These are phyloP conservation scores for Lichtheimia corymbifera DNA, from an alignment of 371 early-diverging fungal species.

Conservation along the genomic window DNA sequence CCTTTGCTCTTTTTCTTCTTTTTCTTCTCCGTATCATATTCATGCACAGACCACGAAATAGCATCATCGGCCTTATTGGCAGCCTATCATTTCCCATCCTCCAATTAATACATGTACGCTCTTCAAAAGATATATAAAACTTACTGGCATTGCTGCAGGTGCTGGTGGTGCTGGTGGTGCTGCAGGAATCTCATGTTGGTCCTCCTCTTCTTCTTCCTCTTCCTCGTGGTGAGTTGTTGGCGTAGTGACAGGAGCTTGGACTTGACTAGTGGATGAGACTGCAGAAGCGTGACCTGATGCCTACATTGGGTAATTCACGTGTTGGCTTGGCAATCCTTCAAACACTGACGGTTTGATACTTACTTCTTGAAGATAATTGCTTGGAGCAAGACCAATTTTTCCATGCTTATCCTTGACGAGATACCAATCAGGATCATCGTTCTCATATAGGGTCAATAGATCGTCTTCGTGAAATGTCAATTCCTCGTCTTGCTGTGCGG, in stretches of 20 bases:
- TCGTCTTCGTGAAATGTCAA: conserved; percentile 76
- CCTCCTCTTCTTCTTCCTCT: too few relatives aligned
- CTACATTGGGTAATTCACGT: background rate
- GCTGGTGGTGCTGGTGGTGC: conserved; percentile 1
- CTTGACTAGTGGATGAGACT: background rate
- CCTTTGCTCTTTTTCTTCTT: conserved; percentile 79
- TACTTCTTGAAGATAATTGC: conserved; percentile 74
- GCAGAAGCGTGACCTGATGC: conserved; percentile 1
- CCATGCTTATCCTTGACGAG: conserved; percentile 58
- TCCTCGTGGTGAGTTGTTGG: too few relatives aligned
- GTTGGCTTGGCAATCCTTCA: background rate
- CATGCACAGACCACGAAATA: conserved; percentile 48
- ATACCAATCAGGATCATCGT: conserved; percentile 82
- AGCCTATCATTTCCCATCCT: background rate
- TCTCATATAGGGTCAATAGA: conserved; percentile 64
- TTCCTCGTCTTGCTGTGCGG: conserved; percentile 76
- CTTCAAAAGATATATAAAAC: background rate
- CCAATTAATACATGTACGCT: background rate
- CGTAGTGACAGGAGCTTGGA: background rate
- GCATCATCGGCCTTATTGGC: conserved; percentile 31
- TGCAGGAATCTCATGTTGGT: background rate
- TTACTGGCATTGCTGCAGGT: conserved; percentile 12
- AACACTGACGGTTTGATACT: background rate
- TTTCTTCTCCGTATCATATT: conserved; percentile 71
- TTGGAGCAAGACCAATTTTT: conserved; percentile 71